A percentile compares a stretch with the other conserved stretches of the same genome.
These are phyloP conservation scores for Ogataea nonfermentans DNA, from an alignment of 805 yeast species.

Conservation along the genomic window DNA sequence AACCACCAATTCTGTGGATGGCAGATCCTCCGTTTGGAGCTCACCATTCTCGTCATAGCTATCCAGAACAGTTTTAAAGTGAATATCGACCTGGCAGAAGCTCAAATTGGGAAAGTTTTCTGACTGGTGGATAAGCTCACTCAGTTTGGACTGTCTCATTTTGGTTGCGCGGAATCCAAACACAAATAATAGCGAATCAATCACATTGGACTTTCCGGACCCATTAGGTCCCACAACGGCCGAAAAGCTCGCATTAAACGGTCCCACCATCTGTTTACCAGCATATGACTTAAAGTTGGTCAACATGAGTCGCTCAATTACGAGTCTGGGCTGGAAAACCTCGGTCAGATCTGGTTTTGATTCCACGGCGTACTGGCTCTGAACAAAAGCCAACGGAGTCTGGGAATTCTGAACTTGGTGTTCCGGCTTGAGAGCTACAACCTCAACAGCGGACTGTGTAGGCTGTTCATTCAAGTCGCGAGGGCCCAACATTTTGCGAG, in stretches of 20 bases:
- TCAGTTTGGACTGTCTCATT: constrained; percentile 93
- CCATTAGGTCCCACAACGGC: constrained; percentile 99
- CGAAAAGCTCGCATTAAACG: constrained; percentile 88
- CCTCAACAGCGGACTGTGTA: constrained; percentile 2
- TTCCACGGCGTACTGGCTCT: constrained; percentile 12
- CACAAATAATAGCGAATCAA: constrained; percentile 96
- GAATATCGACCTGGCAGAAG: constrained; percentile 88
- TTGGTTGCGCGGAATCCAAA: constrained; percentile 96
- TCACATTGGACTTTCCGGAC: constrained; percentile 94
- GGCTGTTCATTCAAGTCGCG: constrained; percentile 8
- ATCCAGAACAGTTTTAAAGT: constrained; percentile 77
- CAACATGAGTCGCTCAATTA: constrained; percentile 69
- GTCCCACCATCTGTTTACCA: constrained; percentile 90
- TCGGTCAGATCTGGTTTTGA: constrained; percentile 14
- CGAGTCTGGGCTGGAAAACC: constrained; percentile 49
- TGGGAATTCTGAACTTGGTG: not conserved
- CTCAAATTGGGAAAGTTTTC: constrained; percentile 62
- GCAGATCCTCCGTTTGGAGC: constrained; percentile 42
- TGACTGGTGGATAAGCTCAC: constrained; percentile 91
- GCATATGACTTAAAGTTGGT: constrained; percentile 94
- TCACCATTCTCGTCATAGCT: constrained; percentile 22
- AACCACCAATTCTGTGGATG: constrained; percentile 62
- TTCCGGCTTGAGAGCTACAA: constrained; percentile 16
- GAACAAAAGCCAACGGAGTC: constrained; percentile 4
- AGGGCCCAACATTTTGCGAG: constrained; percentile 8